Evolutionary conservation across 2,329 filamentous ascomycete genomes (phyloP), one percentile per base, ranked within the genome.

Genomic region (Penicillium rolfsii): DNA sequence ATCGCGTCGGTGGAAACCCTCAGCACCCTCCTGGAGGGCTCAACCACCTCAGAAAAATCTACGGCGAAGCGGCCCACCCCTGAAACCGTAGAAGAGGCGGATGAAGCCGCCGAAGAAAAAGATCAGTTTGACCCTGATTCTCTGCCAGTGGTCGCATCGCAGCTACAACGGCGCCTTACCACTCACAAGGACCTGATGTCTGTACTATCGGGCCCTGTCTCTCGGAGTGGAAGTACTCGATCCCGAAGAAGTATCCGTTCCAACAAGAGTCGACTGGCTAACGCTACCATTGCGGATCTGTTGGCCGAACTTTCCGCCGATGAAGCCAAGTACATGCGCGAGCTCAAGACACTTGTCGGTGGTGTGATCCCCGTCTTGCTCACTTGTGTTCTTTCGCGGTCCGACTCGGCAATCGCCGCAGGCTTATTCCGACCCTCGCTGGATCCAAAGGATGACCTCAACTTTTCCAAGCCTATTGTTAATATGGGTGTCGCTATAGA

Each of bases 111-210:
- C 7, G 72, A 79, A 55, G 67, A 65, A 45, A 52, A 79, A 73
- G 77, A 81, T 73, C 70, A 83, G 68, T 75, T 80, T 55, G 74
- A 81, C 64, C 70, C 76, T 43, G 62, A 77, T 73, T 77, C 74
- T 65, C 73, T 74, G 75, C 73, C 79, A 71, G 74, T 80, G 81
- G 67, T 83, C 81, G 46, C 73, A 12, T 74, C 70, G 22, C 76
- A 76, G 28, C 79, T 91, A 36, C 91, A 90, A 74, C 86, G 91
- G 64, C 87, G 90, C 61, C 83, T 97, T 41, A 97, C 93, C 4
- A 96, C 91, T 61, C 93, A 98, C 76, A 93, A 93, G 16, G 95
- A 99, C 75, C 83, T 99, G 26, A 91, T 99, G 41, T 98, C 95
- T 0, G 92, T 97, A 2, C 82, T 99, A 8, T 98, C 93, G 28